A percentile compares a stretch with the other conserved stretches of the same genome.
phyloP scores from a whole-genome alignment of 495 filamentous ascomycete genomes.

The Pseudoneurospora amorphoporcata region DNA sequence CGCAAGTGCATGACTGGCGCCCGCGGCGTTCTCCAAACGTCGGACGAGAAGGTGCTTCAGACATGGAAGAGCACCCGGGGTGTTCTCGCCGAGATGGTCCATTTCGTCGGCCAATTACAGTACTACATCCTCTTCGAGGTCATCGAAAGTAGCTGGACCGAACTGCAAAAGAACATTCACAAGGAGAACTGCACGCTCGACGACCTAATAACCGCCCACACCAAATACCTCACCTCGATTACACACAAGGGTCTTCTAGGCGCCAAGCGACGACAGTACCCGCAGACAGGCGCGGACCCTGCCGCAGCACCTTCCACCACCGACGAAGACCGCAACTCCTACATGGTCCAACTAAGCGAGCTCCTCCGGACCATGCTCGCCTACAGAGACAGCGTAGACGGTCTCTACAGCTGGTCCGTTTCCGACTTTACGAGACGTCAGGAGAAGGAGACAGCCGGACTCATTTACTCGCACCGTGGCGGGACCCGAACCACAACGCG shows the following conservation, averaged over 20 bases:
- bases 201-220: conserved; percentile 88
- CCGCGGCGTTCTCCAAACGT: conserved; percentile 74
- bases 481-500: neutral
- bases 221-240: conserved; percentile 80
- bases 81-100: conserved; percentile 91
- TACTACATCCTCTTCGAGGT: conserved; percentile 99
- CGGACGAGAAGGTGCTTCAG: conserved; percentile 61
- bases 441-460: conserved; percentile 52
- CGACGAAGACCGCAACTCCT: conserved; percentile 61
- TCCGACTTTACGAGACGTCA: conserved; percentile 88
- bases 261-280: conserved; percentile 41
- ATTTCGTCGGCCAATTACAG: conserved; percentile 93
- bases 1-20: conserved; percentile 93
- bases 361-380: conserved; percentile 89
- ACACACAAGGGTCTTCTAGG: conserved; percentile 94
- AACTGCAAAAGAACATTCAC: conserved; percentile 66
- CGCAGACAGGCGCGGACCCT: conserved; percentile 11
- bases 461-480: neutral
- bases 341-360: conserved; percentile 82
- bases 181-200: conserved; percentile 84
- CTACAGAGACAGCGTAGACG: conserved; percentile 89
- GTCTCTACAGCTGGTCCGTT: conserved; percentile 85
- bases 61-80: conserved; percentile 90
- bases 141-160: conserved; percentile 88
- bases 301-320: conserved; percentile 17